phyloP scores from a whole-genome alignment of 768 basidiomycete genomes.

The Tricholoma sp. region DNA sequence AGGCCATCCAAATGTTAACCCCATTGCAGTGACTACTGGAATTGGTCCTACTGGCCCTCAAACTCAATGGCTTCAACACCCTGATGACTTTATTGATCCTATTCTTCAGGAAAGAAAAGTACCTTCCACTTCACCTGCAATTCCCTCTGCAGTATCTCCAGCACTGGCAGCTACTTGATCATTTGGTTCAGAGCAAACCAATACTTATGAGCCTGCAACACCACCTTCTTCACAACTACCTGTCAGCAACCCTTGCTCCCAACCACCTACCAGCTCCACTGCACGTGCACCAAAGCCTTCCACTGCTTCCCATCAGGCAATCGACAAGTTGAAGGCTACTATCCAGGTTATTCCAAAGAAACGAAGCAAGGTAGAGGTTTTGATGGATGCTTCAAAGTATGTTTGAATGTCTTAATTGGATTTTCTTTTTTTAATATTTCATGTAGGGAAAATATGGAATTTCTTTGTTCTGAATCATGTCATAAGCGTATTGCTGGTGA shows the following conservation, averaged over 20 bases:
- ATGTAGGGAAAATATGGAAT: not conserved
- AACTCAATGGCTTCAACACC: not conserved
- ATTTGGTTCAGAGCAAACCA: too few relatives aligned
- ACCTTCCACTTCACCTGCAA: not conserved
- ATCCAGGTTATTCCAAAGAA: not conserved
- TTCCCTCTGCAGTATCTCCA: too few relatives aligned
- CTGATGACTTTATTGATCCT: not conserved
- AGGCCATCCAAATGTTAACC: not conserved
- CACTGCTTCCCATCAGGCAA: not conserved
- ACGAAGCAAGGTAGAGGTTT: too few relatives aligned
- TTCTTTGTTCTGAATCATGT: not conserved
- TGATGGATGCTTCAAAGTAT: slow-evolving; percentile 1
- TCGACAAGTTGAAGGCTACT: not conserved
- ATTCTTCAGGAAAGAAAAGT: not conserved
- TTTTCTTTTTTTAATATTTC: not conserved
- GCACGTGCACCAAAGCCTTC: too few relatives aligned
- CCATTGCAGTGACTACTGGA: not conserved
- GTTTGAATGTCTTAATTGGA: not conserved
- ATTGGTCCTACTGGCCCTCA: not conserved
- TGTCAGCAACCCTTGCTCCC: too few relatives aligned
- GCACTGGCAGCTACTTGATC: too few relatives aligned
- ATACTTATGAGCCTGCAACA: too few relatives aligned
- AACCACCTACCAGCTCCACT: too few relatives aligned
- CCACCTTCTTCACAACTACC: too few relatives aligned
- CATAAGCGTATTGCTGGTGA: not conserved